Evolutionary conservation across 2,329 filamentous ascomycete species (phyloP).

Genomic region (Amauroascus verrucosus): DNA sequence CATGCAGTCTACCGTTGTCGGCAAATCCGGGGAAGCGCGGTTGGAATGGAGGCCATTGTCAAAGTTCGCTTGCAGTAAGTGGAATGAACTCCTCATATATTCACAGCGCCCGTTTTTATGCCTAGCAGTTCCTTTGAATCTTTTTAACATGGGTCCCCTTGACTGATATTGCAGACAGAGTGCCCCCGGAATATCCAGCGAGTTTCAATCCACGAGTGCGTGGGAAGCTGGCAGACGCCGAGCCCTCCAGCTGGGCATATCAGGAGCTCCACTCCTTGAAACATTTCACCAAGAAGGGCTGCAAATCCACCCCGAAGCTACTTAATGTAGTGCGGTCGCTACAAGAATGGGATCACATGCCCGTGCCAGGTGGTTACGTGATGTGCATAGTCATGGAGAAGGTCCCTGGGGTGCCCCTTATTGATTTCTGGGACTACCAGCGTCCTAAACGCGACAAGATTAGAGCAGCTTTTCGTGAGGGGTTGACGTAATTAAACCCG

Average conservation of each 20-base stretch:
- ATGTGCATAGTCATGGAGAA: conserved; percentile 12
- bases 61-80: conserved; percentile 13
- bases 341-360: background rate
- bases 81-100: background rate
- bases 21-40: background rate
- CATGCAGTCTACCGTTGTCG: conserved; percentile 2
- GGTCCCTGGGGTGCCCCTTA: conserved; percentile 9
- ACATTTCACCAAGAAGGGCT: conserved; percentile 3
- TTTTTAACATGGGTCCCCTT: background rate
- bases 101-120: too few relatives aligned
- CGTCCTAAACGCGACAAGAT: conserved; percentile 4
- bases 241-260: background rate
- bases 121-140: background rate
- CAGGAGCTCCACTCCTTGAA: background rate
- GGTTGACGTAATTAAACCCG: background rate
- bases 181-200: background rate
- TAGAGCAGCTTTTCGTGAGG: conserved; percentile 2
- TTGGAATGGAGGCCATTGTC: conserved; percentile 9
- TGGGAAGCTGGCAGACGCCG: background rate
- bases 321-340: background rate
- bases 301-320: conserved; percentile 8
- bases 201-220: background rate
- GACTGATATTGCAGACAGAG: background rate
- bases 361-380: conserved; percentile 12
- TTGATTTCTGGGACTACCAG: conserved; percentile 3